Evolutionary conservation across 1,284 basidiomycete genomes (phyloP).

Genomic region (Peniophora sp.): DNA sequence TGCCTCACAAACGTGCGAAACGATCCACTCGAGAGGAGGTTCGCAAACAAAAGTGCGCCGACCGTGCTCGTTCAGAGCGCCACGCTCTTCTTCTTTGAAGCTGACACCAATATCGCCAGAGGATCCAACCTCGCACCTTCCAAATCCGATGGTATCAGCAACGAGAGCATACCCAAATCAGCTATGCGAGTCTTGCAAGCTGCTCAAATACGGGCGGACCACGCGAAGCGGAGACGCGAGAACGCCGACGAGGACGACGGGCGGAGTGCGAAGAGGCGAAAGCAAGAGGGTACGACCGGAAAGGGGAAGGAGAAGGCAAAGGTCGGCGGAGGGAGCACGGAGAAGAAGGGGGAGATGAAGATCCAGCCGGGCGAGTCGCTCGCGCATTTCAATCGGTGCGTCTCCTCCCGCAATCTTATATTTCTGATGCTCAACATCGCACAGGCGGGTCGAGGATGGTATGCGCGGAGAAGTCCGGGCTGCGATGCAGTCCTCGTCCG

Average conservation of each 20-base stretch:
- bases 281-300: constrained; percentile 13
- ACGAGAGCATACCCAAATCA: constrained; percentile 62
- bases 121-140: constrained; percentile 27
- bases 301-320: constrained; percentile 6
- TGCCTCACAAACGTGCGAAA: constrained; percentile 64
- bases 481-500: constrained; percentile 52
- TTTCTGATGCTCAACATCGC: background rate
- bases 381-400: constrained; percentile 66
- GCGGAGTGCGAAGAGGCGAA: constrained; percentile 16
- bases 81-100: constrained; percentile 2
- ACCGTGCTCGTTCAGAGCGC: background rate
- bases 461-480: constrained; percentile 56
- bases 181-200: constrained; percentile 57
- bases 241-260: constrained; percentile 26
- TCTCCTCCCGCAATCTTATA: constrained; percentile 9
- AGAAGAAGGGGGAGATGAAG: constrained; percentile 21
- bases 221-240: constrained; percentile 25
- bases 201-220: constrained; percentile 45
- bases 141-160: constrained; percentile 13
- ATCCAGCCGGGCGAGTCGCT: constrained; percentile 65
- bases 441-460: constrained; percentile 62
- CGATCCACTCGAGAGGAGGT: constrained; percentile 35
- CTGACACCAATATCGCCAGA: too few species aligned
- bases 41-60: constrained; percentile 29
- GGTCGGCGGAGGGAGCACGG: background rate